These are phyloP conservation scores for Handroanthus guayacan DNA, from an alignment of 257 asterid species.

Conservation along the genomic window DNA sequence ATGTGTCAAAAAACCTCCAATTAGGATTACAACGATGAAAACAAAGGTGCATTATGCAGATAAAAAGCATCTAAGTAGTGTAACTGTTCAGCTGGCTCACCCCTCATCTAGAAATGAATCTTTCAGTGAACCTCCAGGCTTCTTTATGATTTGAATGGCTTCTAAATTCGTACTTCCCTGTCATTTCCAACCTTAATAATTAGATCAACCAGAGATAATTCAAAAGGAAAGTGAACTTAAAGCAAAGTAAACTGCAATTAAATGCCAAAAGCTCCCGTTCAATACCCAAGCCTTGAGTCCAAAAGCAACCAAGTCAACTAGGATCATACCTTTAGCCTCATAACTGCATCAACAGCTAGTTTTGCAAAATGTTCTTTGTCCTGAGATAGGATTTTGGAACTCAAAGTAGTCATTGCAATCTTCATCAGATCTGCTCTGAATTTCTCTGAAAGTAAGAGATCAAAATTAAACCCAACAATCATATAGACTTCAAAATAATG, in stretches of 20 bases:
- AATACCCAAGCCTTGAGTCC: background rate
- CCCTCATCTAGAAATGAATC: slow-evolving; percentile 95
- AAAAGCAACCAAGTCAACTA: slow-evolving; percentile 1
- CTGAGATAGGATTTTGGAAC: slow-evolving; percentile 80
- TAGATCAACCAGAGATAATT: slow-evolving; percentile 10
- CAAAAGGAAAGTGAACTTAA: background rate
- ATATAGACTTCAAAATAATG: background rate
- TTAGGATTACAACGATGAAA: background rate
- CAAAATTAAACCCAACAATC: slow-evolving; percentile 22
- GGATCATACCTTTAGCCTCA: slow-evolving; percentile 68
- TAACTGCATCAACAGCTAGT: slow-evolving; percentile 82
- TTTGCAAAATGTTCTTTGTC: slow-evolving; percentile 79
- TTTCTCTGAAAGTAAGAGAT: slow-evolving; percentile 55
- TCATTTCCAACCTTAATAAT: slow-evolving; percentile 36
- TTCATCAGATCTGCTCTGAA: slow-evolving; percentile 69
- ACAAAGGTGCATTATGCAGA: background rate
- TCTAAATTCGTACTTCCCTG: slow-evolving; percentile 97
- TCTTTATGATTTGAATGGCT: slow-evolving; percentile 91
- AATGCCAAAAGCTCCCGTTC: background rate
- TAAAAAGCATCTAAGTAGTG: background rate
- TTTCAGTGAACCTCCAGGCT: slow-evolving; percentile 87
- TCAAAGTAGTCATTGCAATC: slow-evolving; percentile 84
- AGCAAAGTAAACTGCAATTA: background rate
- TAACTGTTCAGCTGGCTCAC: slow-evolving; percentile 43
- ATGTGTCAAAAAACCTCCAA: background rate